phyloP scores from a whole-genome alignment of 2,329 filamentous ascomycete genomes.

The Trichoderma sp. region DNA sequence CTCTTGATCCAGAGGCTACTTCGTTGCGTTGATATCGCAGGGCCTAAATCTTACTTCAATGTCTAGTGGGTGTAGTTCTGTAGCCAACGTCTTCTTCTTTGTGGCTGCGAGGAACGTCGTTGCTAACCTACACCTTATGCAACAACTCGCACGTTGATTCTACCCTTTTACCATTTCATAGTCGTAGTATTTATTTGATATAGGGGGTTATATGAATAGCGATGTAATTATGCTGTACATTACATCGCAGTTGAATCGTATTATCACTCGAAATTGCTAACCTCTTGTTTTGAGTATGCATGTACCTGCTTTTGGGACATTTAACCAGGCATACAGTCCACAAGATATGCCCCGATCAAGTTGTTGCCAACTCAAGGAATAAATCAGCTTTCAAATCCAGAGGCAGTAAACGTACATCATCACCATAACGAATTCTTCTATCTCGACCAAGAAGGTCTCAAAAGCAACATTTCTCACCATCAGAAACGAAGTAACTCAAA shows the following conservation, averaged over 20 bases:
- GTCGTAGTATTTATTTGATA: not conserved
- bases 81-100: not conserved
- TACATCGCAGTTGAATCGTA: not conserved
- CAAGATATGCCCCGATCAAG: not conserved
- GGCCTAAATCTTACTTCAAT: not conserved
- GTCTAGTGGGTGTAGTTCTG: not conserved
- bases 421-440: not conserved
- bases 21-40: not conserved
- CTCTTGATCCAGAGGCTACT: not conserved
- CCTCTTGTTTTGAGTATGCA: not conserved
- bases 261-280: not conserved
- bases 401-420: not conserved
- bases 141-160: not conserved
- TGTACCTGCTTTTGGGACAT: not conserved
- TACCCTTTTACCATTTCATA: not conserved
- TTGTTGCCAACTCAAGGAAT: not conserved
- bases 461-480: not conserved
- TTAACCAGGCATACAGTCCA: not conserved
- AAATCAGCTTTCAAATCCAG: not conserved
- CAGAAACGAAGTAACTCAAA: not conserved
- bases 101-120: not conserved
- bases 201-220: not conserved
- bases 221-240: not conserved
- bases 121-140: not conserved
- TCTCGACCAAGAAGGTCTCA: not conserved